Evolutionary conservation across 2,329 filamentous ascomycete genomes (phyloP), one percentile per base, ranked within the genome.

Genomic region (Coleophoma crateriformis): DNA sequence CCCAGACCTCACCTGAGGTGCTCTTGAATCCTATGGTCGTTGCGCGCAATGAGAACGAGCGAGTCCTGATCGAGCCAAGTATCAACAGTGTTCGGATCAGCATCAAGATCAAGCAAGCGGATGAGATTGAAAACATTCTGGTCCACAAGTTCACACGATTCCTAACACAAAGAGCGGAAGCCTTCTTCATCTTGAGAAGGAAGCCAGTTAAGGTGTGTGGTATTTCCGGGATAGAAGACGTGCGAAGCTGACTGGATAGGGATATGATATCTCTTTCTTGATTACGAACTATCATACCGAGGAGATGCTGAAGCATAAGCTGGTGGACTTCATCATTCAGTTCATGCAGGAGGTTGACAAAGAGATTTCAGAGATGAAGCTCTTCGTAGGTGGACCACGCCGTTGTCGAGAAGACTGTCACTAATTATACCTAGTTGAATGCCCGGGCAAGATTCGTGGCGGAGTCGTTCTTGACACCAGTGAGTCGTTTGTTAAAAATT

Each of bases 321-420:
- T 99, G 60, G 95, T 99, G 33, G 94, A 99, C 69, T 99, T 99
- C 65, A 95, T 99, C 60, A 96, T 99, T 58, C 86, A 97, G 65
- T 99, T 99, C 65, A 97, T 99, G 92, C 92, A 99, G 71, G 94
- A 99, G 69, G 95, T 99, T 4, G 95, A 99, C 71, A 99, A 99
- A 78, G 94, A 99, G 71, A 99, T 99, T 53, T 97, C 94, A 3
- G 95, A 99, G 74, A 97, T 99, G 94, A 99, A 99, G 80, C 86
- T 99, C 63, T 99, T 99, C 71, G 92, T 96, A 80, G 60, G 89
- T 76, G 40, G 33, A 43, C n/a, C 40, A n/a, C 3, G 10, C 13
- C 19, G 33, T 44, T 27, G 11, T 13, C 13, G 15, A 7, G 10
- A 6, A 19, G 20, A 47, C 32, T 40, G 3, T 2, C 47, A 47